Conservation (phyloP, 2,329 filamentous ascomycete genomes). For the Fusarium sp. region DNA sequence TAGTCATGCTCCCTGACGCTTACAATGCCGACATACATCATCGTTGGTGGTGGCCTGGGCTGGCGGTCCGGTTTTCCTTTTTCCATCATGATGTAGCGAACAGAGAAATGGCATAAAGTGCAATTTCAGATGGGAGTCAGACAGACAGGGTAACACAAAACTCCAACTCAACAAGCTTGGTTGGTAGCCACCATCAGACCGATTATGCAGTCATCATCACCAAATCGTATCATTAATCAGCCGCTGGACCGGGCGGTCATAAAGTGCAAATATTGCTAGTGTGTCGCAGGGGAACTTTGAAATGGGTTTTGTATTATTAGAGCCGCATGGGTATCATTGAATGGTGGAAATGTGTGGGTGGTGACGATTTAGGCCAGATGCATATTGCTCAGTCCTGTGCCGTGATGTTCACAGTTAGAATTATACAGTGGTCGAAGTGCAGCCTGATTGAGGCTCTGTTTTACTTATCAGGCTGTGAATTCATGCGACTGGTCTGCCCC, state of each 20-base stretch:
- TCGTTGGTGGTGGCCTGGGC: neutral
- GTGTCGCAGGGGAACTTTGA: neutral
- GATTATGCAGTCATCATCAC: neutral
- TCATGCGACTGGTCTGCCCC: neutral
- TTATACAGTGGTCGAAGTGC: neutral
- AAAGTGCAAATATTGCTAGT: neutral
- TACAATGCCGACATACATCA: neutral
- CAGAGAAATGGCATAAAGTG: neutral
- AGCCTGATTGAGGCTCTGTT: neutral
- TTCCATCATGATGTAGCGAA: neutral
- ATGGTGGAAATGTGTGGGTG: neutral
- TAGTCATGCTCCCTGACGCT: too few species aligned
- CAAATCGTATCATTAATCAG: neutral
- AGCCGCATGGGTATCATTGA: neutral
- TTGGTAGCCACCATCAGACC: neutral
- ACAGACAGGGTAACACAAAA: neutral
- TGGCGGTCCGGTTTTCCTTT: neutral
- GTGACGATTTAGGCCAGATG: neutral
- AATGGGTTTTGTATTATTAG: accelerated
- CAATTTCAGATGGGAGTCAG: neutral
- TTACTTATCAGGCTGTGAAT: neutral
- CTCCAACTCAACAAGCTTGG: accelerated
- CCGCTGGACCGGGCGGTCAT: too few species aligned
- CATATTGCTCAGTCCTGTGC: neutral
- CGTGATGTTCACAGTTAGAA: neutral